Percentiles rank a stretch among this genome's conserved stretches.
phyloP scores from a whole-genome alignment of 345 rosid species.

The Acer saccharum region DNA sequence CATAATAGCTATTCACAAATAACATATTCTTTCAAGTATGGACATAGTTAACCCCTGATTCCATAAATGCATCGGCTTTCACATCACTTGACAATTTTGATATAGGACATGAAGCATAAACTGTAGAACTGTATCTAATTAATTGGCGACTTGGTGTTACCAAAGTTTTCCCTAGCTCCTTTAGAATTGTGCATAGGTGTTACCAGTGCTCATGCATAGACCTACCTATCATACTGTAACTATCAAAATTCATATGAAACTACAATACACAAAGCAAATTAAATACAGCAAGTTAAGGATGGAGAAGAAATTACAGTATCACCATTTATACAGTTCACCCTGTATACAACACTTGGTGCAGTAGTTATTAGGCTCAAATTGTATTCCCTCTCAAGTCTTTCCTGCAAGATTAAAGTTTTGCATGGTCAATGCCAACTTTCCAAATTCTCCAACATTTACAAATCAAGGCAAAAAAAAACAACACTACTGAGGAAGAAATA shows the following conservation, averaged over 20 bases:
- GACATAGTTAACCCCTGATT: background rate
- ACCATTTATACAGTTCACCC: constrained; percentile 71
- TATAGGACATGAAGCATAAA: constrained; percentile 3
- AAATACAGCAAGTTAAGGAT: constrained; percentile 12
- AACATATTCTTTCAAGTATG: background rate
- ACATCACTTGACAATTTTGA: background rate
- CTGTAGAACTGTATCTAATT: constrained; percentile 7
- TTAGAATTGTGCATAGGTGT: background rate
- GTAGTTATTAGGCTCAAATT: constrained; percentile 94
- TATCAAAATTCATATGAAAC: constrained; percentile 3
- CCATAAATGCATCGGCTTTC: background rate
- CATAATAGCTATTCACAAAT: background rate
- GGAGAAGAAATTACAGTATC: constrained; percentile 73
- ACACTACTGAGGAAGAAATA: constrained; percentile 5
- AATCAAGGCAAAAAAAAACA: constrained; percentile 7
- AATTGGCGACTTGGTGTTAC: constrained; percentile 4
- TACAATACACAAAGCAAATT: constrained; percentile 14
- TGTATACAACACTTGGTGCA: constrained; percentile 98
- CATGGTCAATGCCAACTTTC: constrained; percentile 6
- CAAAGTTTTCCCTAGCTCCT: constrained; percentile 11
- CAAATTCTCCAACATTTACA: constrained; percentile 11
- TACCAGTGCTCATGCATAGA: background rate
- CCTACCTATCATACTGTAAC: background rate
- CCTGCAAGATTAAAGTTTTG: constrained; percentile 50
- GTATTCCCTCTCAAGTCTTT: constrained; percentile 99